A percentile compares a stretch with the other conserved stretches of the same genome.
These are phyloP conservation scores for Aspergillus ochraceoroseus DNA, from an alignment of 2,329 filamentous ascomycete species.

Conservation along the genomic window DNA sequence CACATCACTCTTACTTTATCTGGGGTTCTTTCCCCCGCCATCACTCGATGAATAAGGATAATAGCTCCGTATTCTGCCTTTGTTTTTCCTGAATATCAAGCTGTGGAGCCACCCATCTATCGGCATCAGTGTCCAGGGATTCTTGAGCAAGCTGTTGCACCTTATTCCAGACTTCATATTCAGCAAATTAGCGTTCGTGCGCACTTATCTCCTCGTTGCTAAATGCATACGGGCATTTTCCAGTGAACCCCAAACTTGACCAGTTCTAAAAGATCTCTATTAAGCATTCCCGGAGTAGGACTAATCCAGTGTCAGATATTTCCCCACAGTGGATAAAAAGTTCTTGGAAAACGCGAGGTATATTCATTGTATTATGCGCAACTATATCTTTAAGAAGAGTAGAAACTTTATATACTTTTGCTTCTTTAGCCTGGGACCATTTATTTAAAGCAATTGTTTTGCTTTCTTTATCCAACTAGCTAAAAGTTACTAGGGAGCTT, in stretches of 20 bases:
- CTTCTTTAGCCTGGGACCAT: constrained; percentile 18
- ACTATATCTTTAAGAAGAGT: constrained; percentile 22
- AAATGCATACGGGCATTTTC: constrained; percentile 29
- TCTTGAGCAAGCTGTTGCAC: constrained; percentile 27
- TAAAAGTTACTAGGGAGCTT: constrained; percentile 5
- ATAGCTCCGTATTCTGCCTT: constrained; percentile 26
- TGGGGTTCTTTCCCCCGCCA: constrained; percentile 18
- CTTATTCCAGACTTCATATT: constrained; percentile 29
- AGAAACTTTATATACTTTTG: constrained; percentile 32
- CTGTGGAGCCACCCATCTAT: constrained; percentile 35
- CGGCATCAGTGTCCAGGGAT: constrained; percentile 31
- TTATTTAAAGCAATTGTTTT: constrained; percentile 18
- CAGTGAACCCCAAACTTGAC: constrained; percentile 24
- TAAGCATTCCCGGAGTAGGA: constrained; percentile 34
- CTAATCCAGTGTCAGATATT: constrained; percentile 22
- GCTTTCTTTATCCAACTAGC: background rate
- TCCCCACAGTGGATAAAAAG: constrained; percentile 34
- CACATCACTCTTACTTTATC: constrained; percentile 22
- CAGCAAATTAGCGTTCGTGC: constrained; percentile 29
- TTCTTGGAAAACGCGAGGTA: constrained; percentile 31
- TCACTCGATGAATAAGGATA: constrained; percentile 19
- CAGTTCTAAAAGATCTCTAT: constrained; percentile 31
- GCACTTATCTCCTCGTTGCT: constrained; percentile 26
- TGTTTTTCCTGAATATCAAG: constrained; percentile 26
- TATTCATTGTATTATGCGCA: constrained; percentile 22